Evolutionary conservation across 768 basidiomycete species (phyloP).

Genomic region (Pleurotus platypus): DNA sequence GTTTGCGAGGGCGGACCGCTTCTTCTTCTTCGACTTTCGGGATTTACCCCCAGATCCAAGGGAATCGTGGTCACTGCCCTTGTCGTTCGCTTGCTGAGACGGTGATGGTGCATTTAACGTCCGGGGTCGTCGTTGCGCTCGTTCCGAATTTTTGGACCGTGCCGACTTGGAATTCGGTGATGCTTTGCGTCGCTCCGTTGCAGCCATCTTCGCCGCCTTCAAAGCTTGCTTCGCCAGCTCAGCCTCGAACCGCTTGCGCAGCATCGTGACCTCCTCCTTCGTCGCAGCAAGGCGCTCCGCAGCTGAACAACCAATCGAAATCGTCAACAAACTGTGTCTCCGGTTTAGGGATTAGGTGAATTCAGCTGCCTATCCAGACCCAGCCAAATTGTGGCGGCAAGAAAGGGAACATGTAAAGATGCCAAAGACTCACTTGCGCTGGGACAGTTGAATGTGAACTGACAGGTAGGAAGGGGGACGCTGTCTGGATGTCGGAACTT

Average conservation of each 20-base stretch:
- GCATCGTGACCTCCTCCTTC: conserved; percentile 60
- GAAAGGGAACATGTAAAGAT: conserved; percentile 13
- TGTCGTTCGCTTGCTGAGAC: conserved; percentile 12
- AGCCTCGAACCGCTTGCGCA: conserved; percentile 67
- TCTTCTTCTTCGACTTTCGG: conserved; percentile 79
- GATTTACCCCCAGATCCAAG: conserved; percentile 23
- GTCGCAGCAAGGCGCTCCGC: conserved; percentile 68
- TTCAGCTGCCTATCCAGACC: too few species aligned
- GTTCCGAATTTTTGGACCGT: conserved; percentile 29
- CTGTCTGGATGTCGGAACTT: conserved; percentile 38
- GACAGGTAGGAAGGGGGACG: conserved; percentile 43
- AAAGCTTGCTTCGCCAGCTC: conserved; percentile 72
- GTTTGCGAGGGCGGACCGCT: conserved; percentile 85
- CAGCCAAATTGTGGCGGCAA: conserved; percentile 6
- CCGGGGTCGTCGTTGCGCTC: conserved; percentile 33
- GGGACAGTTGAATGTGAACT: conserved; percentile 60
- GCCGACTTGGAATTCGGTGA: conserved; percentile 26
- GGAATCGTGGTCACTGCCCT: conserved; percentile 28
- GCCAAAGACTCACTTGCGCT: conserved; percentile 66
- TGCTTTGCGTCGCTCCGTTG: conserved; percentile 23
- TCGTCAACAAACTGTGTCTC: conserved; percentile 10
- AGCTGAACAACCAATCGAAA: conserved; percentile 36
- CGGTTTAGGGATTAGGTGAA: neutral
- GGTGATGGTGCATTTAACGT: conserved; percentile 15
- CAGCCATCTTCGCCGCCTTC: conserved; percentile 54